Percentiles rank a stretch among this genome's conserved stretches.
These are phyloP conservation scores for Stagonosporopsis vannaccii DNA, from an alignment of 2,329 filamentous ascomycete species.

Conservation along the genomic window DNA sequence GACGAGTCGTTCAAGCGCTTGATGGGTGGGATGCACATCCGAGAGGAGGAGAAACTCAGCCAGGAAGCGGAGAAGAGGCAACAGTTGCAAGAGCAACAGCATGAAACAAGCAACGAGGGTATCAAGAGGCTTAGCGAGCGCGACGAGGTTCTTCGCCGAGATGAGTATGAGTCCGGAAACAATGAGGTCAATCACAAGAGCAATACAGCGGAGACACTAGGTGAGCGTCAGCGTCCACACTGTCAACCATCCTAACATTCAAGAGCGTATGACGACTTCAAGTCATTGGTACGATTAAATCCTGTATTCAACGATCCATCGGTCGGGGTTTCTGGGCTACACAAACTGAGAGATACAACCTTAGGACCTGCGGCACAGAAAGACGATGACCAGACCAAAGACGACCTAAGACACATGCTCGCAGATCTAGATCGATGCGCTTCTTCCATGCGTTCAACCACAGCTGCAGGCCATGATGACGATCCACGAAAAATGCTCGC, in stretches of 20 bases:
- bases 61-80: background rate
- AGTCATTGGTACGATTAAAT: too few species aligned
- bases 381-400: background rate
- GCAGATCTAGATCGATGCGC: conserved; percentile 4
- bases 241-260: background rate
- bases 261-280: background rate
- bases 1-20: background rate
- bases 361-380: background rate
- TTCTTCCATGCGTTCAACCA: background rate
- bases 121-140: background rate
- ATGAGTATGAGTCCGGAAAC: background rate
- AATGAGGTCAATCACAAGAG: background rate
- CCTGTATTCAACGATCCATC: too few species aligned
- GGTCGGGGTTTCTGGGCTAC: too few species aligned
- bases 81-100: background rate
- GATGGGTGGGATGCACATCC: background rate
- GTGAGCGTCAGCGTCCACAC: background rate
- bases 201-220: background rate
- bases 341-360: background rate
- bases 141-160: background rate
- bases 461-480: background rate
- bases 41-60: background rate
- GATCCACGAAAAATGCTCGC: conserved; percentile 15
- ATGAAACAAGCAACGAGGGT: background rate
- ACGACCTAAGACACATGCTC: conserved; percentile 10